Percentiles rank a stretch among this genome's conserved stretches.
These are phyloP conservation scores for Coemansia sp. DNA, from an alignment of 192 early-diverging fungal genomes.

Conservation along the genomic window DNA sequence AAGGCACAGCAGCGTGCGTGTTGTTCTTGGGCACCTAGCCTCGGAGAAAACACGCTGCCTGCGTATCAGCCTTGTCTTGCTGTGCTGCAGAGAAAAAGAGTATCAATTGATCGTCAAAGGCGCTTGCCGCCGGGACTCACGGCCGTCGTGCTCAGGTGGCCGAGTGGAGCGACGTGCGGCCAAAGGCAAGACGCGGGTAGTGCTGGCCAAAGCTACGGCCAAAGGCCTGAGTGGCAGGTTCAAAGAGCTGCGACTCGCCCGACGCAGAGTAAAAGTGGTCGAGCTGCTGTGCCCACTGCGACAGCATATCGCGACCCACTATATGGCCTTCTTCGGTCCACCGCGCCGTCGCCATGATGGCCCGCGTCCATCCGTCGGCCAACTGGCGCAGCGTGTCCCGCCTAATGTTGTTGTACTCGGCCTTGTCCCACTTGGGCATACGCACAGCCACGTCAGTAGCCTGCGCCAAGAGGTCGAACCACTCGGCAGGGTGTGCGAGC, in stretches of 20 bases:
- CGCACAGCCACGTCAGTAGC: slow-evolving; percentile 70
- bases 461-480: slow-evolving; percentile 78
- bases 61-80: no score
- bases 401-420: slow-evolving; percentile 63
- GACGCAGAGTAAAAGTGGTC: slow-evolving; percentile 21
- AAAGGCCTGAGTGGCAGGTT: slow-evolving; percentile 43
- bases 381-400: slow-evolving; percentile 66
- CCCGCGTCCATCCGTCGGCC: slow-evolving; percentile 70
- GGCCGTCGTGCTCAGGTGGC: no score
- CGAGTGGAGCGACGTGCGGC: slow-evolving; percentile 14
- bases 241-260: slow-evolving; percentile 35
- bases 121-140: no score
- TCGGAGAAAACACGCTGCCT: no score
- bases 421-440: slow-evolving; percentile 76
- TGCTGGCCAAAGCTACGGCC: slow-evolving; percentile 34
- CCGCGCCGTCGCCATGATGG: slow-evolving; percentile 66
- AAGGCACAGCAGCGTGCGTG: not conserved
- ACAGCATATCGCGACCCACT: slow-evolving; percentile 71
- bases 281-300: slow-evolving; percentile 70
- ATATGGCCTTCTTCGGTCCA: slow-evolving; percentile 78
- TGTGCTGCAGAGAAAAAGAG: no score
- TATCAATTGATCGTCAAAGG: no score
- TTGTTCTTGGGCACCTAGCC: not conserved
- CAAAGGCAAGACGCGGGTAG: slow-evolving; percentile 1
- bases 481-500: slow-evolving; percentile 50